Conservation (phyloP, 371 early-diverging fungal genomes). For the Entomophthora muscae region DNA sequence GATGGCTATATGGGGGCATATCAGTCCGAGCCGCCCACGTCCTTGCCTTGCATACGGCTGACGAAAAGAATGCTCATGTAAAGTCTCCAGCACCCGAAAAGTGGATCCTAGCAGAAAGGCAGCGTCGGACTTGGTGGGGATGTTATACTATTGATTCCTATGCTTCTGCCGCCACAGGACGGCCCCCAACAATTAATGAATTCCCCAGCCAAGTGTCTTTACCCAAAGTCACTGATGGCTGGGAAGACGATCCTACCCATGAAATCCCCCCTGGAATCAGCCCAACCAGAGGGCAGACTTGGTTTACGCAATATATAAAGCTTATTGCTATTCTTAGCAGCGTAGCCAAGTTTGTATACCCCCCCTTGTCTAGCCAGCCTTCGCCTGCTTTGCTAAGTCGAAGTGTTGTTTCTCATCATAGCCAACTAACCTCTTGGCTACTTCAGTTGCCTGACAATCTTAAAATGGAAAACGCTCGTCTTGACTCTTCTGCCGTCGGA, state of each 20-base stretch:
- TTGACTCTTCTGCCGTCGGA: background rate
- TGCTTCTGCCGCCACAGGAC: background rate
- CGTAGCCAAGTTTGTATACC: background rate
- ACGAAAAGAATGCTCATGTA: background rate
- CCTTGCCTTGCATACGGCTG: background rate
- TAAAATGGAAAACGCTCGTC: background rate
- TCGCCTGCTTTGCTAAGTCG: background rate
- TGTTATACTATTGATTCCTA: slow-evolving; percentile 5
- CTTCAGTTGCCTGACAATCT: background rate
- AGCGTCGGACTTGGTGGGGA: background rate
- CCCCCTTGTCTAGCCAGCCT: background rate
- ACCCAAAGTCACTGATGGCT: background rate
- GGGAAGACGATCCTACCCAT: background rate
- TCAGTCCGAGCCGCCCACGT: background rate
- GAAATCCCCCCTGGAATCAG: background rate
- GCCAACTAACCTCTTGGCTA: background rate
- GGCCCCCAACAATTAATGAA: background rate
- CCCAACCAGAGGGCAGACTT: background rate
- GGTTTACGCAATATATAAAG: background rate
- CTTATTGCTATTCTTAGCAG: background rate
- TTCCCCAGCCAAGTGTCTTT: background rate
- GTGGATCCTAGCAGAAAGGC: background rate
- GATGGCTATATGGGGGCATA: slow-evolving; percentile 5
- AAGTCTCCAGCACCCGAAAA: background rate
- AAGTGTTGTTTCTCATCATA: background rate